These are phyloP conservation scores for Kodamaea alishanica DNA, from an alignment of 1,139 yeast species.

Conservation along the genomic window DNA sequence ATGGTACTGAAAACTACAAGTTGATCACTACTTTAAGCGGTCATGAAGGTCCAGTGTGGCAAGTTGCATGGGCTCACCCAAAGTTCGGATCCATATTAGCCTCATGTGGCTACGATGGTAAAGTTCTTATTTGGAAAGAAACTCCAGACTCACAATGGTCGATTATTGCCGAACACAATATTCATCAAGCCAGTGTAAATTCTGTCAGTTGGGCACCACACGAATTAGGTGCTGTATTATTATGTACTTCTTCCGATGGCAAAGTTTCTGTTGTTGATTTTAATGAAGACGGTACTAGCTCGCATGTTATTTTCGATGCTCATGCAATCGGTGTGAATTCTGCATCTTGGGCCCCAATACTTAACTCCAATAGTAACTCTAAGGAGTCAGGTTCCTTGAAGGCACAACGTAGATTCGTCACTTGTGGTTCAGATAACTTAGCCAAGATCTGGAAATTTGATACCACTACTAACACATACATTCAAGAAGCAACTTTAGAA, in stretches of 20 bases:
- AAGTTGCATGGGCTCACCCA: constrained; percentile 98
- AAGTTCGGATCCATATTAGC: constrained; percentile 94
- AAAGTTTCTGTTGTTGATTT: constrained; percentile 86
- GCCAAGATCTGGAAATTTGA: constrained; percentile 88
- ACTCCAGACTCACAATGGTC: constrained; percentile 81
- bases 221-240: constrained; percentile 87
- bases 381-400: constrained; percentile 32
- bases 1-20: constrained; percentile 72
- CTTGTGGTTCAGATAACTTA: constrained; percentile 93
- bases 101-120: constrained; percentile 93
- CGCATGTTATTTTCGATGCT: constrained; percentile 64
- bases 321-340: constrained; percentile 93
- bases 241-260: constrained; percentile 94
- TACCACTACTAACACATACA: constrained; percentile 52
- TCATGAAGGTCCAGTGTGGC: constrained; percentile 99
- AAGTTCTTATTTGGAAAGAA: constrained; percentile 92
- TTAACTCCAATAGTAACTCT: constrained; percentile 27
- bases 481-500: constrained; percentile 70
- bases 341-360: constrained; percentile 94
- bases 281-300: constrained; percentile 83
- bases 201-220: constrained; percentile 97
- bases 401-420: constrained; percentile 61
- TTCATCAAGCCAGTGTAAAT: constrained; percentile 91
- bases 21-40: constrained; percentile 77
- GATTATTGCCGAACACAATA: constrained; percentile 80